Evolutionary conservation across 2,329 filamentous ascomycete genomes (phyloP), one percentile per base, ranked within the genome.

Genomic region (Chaetoscypha palmicola): DNA sequence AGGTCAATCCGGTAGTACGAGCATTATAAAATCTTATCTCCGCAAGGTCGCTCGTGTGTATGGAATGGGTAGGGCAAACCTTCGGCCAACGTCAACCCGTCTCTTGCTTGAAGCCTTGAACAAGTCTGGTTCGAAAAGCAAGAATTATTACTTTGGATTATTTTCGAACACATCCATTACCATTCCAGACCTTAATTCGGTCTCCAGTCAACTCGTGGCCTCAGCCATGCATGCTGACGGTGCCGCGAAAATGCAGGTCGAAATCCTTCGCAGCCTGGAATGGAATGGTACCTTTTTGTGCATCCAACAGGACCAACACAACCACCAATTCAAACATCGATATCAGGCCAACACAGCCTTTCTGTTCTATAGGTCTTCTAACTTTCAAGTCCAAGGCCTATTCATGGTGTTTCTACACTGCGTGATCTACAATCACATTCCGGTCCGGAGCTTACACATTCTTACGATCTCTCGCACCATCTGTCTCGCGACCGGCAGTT

Each of bases 191-290:
- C n/a, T n/a, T n/a, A n/a, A n/a, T n/a, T n/a, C n/a, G n/a, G n/a
- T n/a, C n/a, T n/a, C n/a, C n/a, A n/a, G n/a, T 33, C n/a, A 31
- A 16, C 20, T n/a, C 38, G 7, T 19, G 17, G 38, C 38, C 38
- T 8, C 38, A 31, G 28, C 23, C 26, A 32, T 40, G 19, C 38
- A 40, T 40, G 26, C 26, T 31, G 23, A 21, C 26, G 38, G 26
- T 40, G 16, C 16, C 24, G 21, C 4, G 19, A 31, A 12, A 7
- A 12, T 40, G 38, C 38, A 30, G 28, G 24, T 14, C 28, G 26
- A 12, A 32, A 40, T 33, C 38, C 38, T 40, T 31, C 21, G 26
- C 16, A 17, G 17, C 26, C 30, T 14, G 16, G 26, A 21, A 17
- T 9, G n/a, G n/a, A n/a, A n/a, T n/a, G n/a, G n/a, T n/a, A n/a